Evolutionary conservation across 768 basidiomycete species (phyloP).

Genomic region (Trametes cingulata): DNA sequence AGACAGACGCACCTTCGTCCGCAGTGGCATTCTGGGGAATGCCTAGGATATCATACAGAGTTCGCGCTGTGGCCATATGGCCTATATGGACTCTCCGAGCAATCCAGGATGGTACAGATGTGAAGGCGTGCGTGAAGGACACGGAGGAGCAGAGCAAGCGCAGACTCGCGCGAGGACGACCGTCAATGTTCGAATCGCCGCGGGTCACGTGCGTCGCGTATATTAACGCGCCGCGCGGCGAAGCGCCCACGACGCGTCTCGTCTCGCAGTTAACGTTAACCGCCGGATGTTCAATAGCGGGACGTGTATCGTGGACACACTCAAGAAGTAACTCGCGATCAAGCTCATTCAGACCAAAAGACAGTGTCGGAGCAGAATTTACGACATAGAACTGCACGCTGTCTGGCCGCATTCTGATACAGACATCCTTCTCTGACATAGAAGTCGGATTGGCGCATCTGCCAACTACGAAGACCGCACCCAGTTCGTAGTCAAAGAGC

Average conservation of each 20-base stretch:
- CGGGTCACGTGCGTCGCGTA: constrained; percentile 17
- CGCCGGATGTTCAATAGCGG: no score
- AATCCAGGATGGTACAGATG: constrained; percentile 16
- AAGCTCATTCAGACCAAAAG: no score
- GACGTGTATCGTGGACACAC: not conserved
- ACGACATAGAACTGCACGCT: no score
- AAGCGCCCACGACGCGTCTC: constrained; percentile 1
- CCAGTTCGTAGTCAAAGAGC: no score
- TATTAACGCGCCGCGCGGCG: constrained; percentile 3
- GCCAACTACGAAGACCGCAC: no score
- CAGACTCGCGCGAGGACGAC: not conserved
- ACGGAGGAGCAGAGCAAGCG: constrained; percentile 13
- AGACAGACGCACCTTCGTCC: constrained; percentile 29
- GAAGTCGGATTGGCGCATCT: no score
- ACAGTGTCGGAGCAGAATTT: no score
- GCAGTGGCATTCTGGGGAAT: constrained; percentile 27
- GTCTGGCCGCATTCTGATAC: no score
- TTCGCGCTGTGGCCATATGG: constrained; percentile 25
- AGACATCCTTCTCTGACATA: no score
- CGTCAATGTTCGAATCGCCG: constrained; percentile 18
- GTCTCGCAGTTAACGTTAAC: no score
- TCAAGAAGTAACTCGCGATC: not conserved
- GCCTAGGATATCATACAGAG: constrained; percentile 34
- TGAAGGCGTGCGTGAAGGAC: constrained; percentile 8
- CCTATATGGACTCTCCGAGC: constrained; percentile 12